Base-by-base conservation (phyloP, 345 rosid genomes). In the Eucalyptus microcorys region DNA sequence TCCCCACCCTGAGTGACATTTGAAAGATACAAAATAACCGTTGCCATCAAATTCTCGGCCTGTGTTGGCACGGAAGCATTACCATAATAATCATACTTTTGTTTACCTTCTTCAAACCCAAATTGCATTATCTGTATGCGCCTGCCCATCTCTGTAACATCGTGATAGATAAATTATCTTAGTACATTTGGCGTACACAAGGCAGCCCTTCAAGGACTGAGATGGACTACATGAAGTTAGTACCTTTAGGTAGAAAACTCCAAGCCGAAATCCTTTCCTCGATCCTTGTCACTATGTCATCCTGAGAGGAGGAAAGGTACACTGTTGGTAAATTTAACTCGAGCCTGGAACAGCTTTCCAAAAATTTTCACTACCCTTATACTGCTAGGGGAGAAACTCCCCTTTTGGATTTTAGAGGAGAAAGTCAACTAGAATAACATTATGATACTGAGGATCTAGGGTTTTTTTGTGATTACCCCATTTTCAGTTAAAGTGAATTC, bases 201-300 rank as follows among this genome's bases (percentile, higher is more conserved):
- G 88, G 89, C 87, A 85, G 8, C 32, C 48, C 47, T 53, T 49
- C 32, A 37, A 76, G 84, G 47, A 40, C 47, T 76, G 0, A 76
- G 76, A 21, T 12, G 34, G 47, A 12, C 79, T 88, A 24, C 21
- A 32, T 37, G 64, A 48, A 47, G 64, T 45, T 43, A 57, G 57
- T 91, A 95, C 99, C 98, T 93, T 91, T 92, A 10, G 99, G 99
- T 89, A 96, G 96, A 87, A 95, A 95, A 84, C 97, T 95, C 99
- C 98, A 98, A 5, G 97, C 95, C 6, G 99, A 94, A 79, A 98
- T 91, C 94, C 94, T 94, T 90, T 96, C 97, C 89, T 96, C 98
- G 57, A 98, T 91, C 88, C 91, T 95, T 89, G 92, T 91, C 87
- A 96, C 89, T 87, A 95, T 86, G 14, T 91, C 91, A 91, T 96